phyloP scores from a whole-genome alignment of 306 rosid genomes.

The Prunus persica region Prunus_persica_NCBIv2 NC_034012.1:1342501-1343000 shows the following conservation, averaged over 20 bases:
- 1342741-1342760: constrained; percentile 30
- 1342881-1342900: neutral
- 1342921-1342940: no score
- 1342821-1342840: neutral
- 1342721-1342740: constrained; percentile 35
- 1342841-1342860: no score
- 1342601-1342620: neutral
- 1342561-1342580: neutral
- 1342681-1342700: constrained; percentile 21
- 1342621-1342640: constrained; percentile 26
- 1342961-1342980: no score
- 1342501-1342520: neutral
- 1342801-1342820: constrained; percentile 2
- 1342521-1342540: no score
- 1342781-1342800: constrained; percentile 12
- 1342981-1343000: no score
- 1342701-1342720: constrained; percentile 38
- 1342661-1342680: neutral
- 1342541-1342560: neutral
- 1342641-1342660: neutral
- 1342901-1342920: neutral
- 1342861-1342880: no score
- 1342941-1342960: no score
- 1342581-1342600: neutral
- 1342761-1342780: constrained; percentile 17